Evolutionary conservation across 768 basidiomycete species (phyloP).

Genomic region (Clitopilus hobsonii): DNA sequence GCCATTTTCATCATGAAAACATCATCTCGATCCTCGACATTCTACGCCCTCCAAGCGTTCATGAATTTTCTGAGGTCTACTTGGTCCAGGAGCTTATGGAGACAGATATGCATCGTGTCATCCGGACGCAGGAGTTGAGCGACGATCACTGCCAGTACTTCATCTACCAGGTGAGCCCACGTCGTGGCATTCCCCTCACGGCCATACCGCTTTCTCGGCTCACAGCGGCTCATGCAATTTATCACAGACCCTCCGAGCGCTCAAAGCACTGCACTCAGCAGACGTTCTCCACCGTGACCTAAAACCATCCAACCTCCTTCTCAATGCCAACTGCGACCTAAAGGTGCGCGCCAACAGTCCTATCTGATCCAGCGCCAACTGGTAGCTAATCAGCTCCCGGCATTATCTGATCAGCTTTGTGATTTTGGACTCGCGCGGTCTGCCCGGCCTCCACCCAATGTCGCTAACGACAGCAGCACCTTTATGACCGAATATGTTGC

Average conservation of each 20-base stretch:
- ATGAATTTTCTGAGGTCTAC: constrained; percentile 81
- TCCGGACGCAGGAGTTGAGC: constrained; percentile 87
- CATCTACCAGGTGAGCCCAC: constrained; percentile 76
- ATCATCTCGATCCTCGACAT: constrained; percentile 97
- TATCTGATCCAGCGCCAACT: not conserved
- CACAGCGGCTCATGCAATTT: not conserved
- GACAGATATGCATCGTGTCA: constrained; percentile 95
- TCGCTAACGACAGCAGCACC: constrained; percentile 70
- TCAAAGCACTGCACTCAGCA: constrained; percentile 93
- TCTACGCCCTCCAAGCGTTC: constrained; percentile 69
- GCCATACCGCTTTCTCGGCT: constrained; percentile 3
- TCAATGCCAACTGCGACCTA: constrained; percentile 96
- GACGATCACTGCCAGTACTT: constrained; percentile 98
- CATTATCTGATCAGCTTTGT: constrained; percentile 42
- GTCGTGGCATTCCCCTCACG: constrained; percentile 1
- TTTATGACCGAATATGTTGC: constrained; percentile 96
- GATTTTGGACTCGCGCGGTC: constrained; percentile 88
- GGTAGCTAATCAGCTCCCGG: not conserved
- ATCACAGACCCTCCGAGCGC: constrained; percentile 76
- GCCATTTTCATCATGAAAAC: constrained; percentile 81
- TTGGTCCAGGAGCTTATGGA: constrained; percentile 74
- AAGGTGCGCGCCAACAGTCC: constrained; percentile 48
- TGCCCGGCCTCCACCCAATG: constrained; percentile 67
- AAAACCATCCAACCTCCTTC: constrained; percentile 91
- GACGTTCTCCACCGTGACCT: constrained; percentile 95